Percentiles rank a stretch among this genome's conserved stretches.
Conservation (phyloP, 768 basidiomycete genomes). For the Pisolithus tinctorius region DNA sequence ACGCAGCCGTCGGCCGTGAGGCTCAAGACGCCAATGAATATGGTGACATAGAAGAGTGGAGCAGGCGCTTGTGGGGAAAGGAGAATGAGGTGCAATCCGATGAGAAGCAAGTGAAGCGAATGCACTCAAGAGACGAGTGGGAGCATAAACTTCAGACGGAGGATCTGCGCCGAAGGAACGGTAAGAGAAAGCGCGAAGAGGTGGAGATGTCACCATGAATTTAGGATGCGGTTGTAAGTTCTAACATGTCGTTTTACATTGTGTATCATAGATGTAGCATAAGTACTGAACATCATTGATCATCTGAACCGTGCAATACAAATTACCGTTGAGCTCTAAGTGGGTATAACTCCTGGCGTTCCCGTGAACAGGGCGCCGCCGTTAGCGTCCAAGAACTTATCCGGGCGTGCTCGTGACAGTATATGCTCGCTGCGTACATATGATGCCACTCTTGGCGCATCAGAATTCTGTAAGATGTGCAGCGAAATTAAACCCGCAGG, state of each 20-base stretch:
- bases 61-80: conserved; percentile 33
- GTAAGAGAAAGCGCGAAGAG: conserved; percentile 13
- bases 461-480: too few relatives aligned
- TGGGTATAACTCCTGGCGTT: too few relatives aligned
- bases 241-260: neutral
- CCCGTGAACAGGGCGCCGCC: too few relatives aligned
- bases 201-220: conserved; percentile 20
- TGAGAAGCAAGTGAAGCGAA: conserved; percentile 33
- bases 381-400: too few relatives aligned
- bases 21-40: conserved; percentile 22
- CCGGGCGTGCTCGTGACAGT: too few relatives aligned
- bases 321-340: too few relatives aligned
- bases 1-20: conserved; percentile 48
- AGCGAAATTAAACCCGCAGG: too few relatives aligned
- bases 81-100: conserved; percentile 15
- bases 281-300: neutral
- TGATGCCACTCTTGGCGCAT: too few relatives aligned
- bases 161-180: conserved; percentile 18
- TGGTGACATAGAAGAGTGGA: conserved; percentile 48
- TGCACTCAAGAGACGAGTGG: conserved; percentile 35
- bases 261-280: neutral
- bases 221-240: too few relatives aligned
- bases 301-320: too few relatives aligned
- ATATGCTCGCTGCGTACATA: too few relatives aligned
- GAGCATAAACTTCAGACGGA: conserved; percentile 32